Base-by-base conservation (phyloP, 2,329 filamentous ascomycete species). In the Eutypella sp. region DNA sequence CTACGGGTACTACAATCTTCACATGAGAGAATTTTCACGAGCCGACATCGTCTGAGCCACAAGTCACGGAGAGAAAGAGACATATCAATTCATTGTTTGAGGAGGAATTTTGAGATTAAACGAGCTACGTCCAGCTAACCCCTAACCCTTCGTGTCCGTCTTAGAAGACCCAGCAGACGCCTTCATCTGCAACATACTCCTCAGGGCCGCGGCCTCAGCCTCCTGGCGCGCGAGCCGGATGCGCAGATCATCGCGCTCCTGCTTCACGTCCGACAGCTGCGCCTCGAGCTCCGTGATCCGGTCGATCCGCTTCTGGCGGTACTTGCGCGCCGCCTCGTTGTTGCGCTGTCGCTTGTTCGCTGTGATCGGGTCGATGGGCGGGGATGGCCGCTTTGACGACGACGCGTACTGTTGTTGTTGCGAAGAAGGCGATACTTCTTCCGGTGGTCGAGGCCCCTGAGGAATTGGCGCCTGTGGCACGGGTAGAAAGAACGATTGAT, bases 321-420 rank as follows among this genome's bases (percentile, higher is more conserved):
- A 87, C 50, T 84, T 82, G 50, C 82, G 76, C 24, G 84, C 84
- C n/a, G 84, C 84, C 50, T 85, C 73, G 13, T 83, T 87, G 63
- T 88, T 87, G 50, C 79, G 76, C 50, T 79, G 77, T 23, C 84
- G 81, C 63, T 86, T 86, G 57, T 72, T 58, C 16, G 63, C 58
- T 5, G 61, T 63, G 11, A 63, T 58, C 2, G 58, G 51, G 46
- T 65, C 62, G 11, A 54, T 57, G 2, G 56, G 52, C 5, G 61
- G 53, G 23, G 57, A 58, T 11, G 55, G 57, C 33, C 56, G 46
- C 22, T 53, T 57, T 41, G 44, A n/a, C 47, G 42, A 33, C 40
- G 46, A 48, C 33, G 44, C 33, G 9, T 44, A 33, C 11, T 33
- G 29, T 33, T 33, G 29, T 15, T 15, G 29, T 15, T 33, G 29